Evolutionary conservation across 2,329 filamentous ascomycete genomes (phyloP), one percentile per base, ranked within the genome.

Genomic region (Thelonectria discophora): DNA sequence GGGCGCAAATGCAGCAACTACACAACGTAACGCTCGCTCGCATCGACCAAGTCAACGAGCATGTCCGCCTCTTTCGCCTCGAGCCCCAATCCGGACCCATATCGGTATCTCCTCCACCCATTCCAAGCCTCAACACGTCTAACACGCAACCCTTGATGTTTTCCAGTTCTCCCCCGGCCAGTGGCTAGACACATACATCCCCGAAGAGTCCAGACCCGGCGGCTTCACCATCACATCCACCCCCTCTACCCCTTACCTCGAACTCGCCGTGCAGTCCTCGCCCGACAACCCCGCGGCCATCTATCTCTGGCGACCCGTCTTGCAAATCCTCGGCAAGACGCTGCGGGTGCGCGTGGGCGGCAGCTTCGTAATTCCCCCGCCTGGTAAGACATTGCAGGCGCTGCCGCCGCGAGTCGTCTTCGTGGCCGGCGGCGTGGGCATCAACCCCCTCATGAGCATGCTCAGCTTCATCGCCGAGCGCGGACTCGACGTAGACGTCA

Each of bases 201-300:
- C 93, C 1, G 81, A 80, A 39, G 78, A 92, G 46, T 71, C 83
- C 45, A 88, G 90, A 73, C 88, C 92, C 3, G 93, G 93, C 34
- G 93, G 93, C 60, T 97, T 97, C 80, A 97, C 93, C 43, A 90
- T 97, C 65, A 94, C 92, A 7, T 95, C 91, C 1, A 80, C 90
- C 0, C 92, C 92, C 0, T 84, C 82, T 43, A 78, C 82, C 7
- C 76, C 78, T 0, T 91, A 89, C 75, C 77, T 96, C 48, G 93
- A 97, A 75, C 84, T 97, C 6, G 93, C 93, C 0, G 84, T 97
- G 20, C 91, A 95, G 71, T 80, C 84, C 30, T 90, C 90, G 1
- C 86, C 88, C 0, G 78, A 80, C 1, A 96, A 93, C 69, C 89
- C 90, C 0, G 83, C 90, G 0, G 92, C 92, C 0, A 86, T 86